phyloP scores from a whole-genome alignment of 768 basidiomycete genomes.

The Amyloporia xantha region DNA sequence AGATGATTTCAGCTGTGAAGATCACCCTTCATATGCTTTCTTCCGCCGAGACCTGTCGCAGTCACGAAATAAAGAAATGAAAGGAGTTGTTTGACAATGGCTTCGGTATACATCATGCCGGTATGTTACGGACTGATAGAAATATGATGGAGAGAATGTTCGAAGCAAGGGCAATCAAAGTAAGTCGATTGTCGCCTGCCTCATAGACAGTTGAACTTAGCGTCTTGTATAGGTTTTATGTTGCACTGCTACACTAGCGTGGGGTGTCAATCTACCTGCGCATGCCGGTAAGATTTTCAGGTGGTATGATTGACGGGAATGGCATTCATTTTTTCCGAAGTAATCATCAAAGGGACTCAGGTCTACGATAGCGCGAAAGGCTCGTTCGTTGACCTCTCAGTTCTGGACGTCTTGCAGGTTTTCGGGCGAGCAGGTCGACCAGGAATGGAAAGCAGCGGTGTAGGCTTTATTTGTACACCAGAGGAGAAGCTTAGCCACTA shows the following conservation, averaged over 20 bases:
- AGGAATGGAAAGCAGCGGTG: slow-evolving; percentile 84
- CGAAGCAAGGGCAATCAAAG: slow-evolving; percentile 86
- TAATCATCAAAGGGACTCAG: slow-evolving; percentile 96
- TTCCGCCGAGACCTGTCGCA: slow-evolving; percentile 74
- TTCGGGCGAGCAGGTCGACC: slow-evolving; percentile 94
- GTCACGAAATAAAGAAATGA: slow-evolving; percentile 95
- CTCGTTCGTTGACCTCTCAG: slow-evolving; percentile 84
- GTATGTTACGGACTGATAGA: slow-evolving; percentile 91
- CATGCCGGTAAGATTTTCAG: slow-evolving; percentile 70
- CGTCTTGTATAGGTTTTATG: slow-evolving; percentile 73
- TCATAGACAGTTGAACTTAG: neutral
- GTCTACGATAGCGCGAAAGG: slow-evolving; percentile 90
- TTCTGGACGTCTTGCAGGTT: slow-evolving; percentile 94
- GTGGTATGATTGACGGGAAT: no score
- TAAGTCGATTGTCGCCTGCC: slow-evolving; percentile 21
- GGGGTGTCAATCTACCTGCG: slow-evolving; percentile 98
- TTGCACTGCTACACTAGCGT: slow-evolving; percentile 96
- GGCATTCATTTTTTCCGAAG: no score
- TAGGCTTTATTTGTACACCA: slow-evolving; percentile 94
- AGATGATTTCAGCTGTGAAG: slow-evolving; percentile 76
- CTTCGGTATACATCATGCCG: slow-evolving; percentile 98
- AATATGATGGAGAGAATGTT: slow-evolving; percentile 96
- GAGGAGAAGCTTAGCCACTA: slow-evolving; percentile 91
- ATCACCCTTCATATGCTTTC: slow-evolving; percentile 69
- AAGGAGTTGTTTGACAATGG: slow-evolving; percentile 84